Evolutionary conservation across 345 rosid species (phyloP), one percentile per base, ranked within the genome.

Genomic region (Triadica sebifera): DNA sequence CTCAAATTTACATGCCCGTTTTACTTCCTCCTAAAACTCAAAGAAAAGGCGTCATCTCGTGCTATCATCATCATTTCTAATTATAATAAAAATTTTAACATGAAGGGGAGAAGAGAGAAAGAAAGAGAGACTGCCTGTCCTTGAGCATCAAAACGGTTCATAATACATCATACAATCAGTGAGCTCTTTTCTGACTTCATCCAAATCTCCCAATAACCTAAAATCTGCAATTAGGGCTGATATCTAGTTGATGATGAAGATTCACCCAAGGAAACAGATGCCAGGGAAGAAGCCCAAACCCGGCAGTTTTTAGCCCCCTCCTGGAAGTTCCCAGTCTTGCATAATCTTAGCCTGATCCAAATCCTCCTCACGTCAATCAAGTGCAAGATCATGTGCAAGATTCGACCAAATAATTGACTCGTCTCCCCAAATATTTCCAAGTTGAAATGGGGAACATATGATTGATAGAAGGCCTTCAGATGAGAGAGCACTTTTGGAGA

Each of bases 271-370:
- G 97, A 86, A 71, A 94, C 96, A 7, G 98, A 94, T 12, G 99
- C 97, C 25, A 92, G 82, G 6, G 97, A 92, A 24, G 96, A 90
- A 59, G 97, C 97, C 98, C 96, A 93, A n/a, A 88, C 98, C 65
- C 83, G 85, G 24, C 90, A 95, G 56, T 81, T 94, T 81, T 78
- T 92, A 12, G 97, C 97, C 34, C 98, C 77, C 77, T 81, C 88
- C 16, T 82, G 96, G 75, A 94, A 91, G 86, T 77, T 88, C 78
- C 96, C 87, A 65, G 87, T 86, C 87, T 92, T 94, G 83, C 83
- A 76, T 49, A 92, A 78, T 71, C 88, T 84, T 57, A 95, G 86
- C 71, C 80, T 95, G 58, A 83, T 81, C 98, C 93, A 92, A 67
- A 89, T 69, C 84, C 97, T 90, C 85, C 97, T 89, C 77, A 93